phyloP scores from a whole-genome alignment of 2,329 filamentous ascomycete genomes.

The Aspergillus versicolor region DNA sequence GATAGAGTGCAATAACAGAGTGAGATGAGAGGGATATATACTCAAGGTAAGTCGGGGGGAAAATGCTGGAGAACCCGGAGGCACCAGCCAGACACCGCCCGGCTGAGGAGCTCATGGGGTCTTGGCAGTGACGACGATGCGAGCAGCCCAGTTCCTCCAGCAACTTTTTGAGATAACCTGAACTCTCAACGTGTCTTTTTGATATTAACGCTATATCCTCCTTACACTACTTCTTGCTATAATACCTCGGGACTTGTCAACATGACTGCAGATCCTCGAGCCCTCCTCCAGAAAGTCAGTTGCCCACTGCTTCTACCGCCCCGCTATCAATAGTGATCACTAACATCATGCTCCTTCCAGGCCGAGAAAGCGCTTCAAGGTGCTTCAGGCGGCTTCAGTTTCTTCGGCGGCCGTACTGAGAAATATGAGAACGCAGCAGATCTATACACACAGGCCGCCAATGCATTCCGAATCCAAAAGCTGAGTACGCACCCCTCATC shows the following conservation, averaged over 20 bases:
- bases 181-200: not conserved
- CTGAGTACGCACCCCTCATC: constrained; percentile 58
- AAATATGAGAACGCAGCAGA: constrained; percentile 90
- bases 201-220: not conserved
- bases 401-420: constrained; percentile 83
- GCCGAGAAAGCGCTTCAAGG: constrained; percentile 79
- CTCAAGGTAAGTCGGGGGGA: not conserved
- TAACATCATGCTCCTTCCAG: constrained; percentile 49
- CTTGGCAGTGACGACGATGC: constrained; percentile 7
- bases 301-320: constrained; percentile 8
- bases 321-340: constrained; percentile 27
- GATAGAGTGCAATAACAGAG: not conserved
- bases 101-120: not conserved
- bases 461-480: constrained; percentile 86
- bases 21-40: not conserved
- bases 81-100: not conserved
- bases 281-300: constrained; percentile 72
- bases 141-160: not conserved
- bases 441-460: constrained; percentile 82
- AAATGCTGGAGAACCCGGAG: not conserved
- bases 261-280: constrained; percentile 77
- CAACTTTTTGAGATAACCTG: not conserved
- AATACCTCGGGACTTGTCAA: constrained; percentile 16
- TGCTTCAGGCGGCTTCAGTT: constrained; percentile 78
- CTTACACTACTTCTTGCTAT: not conserved